Evolutionary conservation across 352 stramenopile species (phyloP).

Genomic region (Phytophthora megakarya): DNA sequence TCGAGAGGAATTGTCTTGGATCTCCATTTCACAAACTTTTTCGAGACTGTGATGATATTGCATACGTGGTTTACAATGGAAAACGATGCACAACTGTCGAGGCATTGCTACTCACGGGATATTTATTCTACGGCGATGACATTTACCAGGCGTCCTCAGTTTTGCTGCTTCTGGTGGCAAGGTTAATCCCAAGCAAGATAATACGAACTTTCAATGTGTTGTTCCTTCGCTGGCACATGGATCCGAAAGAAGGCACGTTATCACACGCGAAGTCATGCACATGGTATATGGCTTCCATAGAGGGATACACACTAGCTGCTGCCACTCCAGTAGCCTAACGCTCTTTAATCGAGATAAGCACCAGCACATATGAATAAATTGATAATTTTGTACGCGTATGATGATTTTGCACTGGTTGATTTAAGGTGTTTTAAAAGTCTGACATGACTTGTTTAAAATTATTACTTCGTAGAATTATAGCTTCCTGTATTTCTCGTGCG

Average conservation of each 20-base stretch:
- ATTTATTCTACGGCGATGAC: conserved; percentile 19
- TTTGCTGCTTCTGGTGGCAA: conserved; percentile 20
- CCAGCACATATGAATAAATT: too few relatives aligned
- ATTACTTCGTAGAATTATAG: too few relatives aligned
- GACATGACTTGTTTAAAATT: too few relatives aligned
- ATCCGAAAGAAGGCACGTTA: conserved; percentile 12
- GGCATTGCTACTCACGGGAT: conserved; percentile 13
- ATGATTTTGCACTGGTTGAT: too few relatives aligned
- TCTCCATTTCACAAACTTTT: conserved; percentile 11
- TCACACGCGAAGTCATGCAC: conserved; percentile 7
- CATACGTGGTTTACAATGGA: conserved; percentile 6
- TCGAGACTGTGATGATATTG: conserved; percentile 10
- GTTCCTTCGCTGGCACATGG: conserved; percentile 24
- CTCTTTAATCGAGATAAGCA: too few relatives aligned
- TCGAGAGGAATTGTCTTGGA: conserved; percentile 16
- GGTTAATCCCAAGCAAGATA: conserved; percentile 12
- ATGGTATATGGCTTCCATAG: conserved; percentile 9
- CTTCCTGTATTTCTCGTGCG: too few relatives aligned
- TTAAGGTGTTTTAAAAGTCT: too few relatives aligned
- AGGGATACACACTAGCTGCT: conserved; percentile 8
- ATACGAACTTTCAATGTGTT: conserved; percentile 32
- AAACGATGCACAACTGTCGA: conserved; percentile 8
- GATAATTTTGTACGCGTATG: too few relatives aligned
- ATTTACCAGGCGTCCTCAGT: conserved; percentile 22
- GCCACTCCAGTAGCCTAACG: conserved; percentile 13